Evolutionary conservation across 2,329 filamentous ascomycete genomes (phyloP), one percentile per base, ranked within the genome.

Genomic region (Apiospora rasikravindrae): DNA sequence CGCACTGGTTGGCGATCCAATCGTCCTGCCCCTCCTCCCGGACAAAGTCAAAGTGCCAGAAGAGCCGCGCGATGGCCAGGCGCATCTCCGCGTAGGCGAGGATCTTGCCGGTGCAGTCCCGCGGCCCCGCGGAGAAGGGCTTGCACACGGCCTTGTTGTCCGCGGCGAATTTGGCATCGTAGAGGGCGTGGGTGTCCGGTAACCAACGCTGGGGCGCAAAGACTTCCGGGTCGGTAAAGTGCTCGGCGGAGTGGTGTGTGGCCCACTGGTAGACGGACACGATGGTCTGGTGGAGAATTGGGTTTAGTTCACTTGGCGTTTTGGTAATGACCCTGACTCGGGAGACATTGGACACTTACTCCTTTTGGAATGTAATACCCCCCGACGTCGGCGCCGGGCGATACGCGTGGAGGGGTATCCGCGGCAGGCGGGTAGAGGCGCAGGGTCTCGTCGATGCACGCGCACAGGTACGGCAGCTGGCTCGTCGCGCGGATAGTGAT

Each of bases 261-360:
- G 84, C 80, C 77, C 81, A 86, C 49, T 87, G 85, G 53, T 83
- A 81, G 0, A 87, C 79, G 0, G 82, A 79, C 0, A 88, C 80
- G 1, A 77, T 74, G 0, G 83, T 86, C 84, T 72, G 40, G 5
- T 1, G 22, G 26, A 66, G 16, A 40, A n/a, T 40, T 47, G 22
- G 45, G 19, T 22, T 22, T 22, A 22, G 19, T 47, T 22, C 19
- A 22, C 19, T 22, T 47, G 5, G 16, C 5, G 6, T 22, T 22
- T 24, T 22, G 49, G 5, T 14, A 22, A 29, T 1, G 1, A 16
- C 1, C 40, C 19, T 26, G 26, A 53, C 4, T 53, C n/a, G 10
- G 11, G 22, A 13, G 24, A 53, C 16, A 19, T 4, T 26, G 4
- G 4, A 37, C 24, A 57, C 49, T 64, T 26, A 64, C 53, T 22